Percentiles rank a stretch among this genome's conserved stretches.
These are phyloP conservation scores for Epichloe hybrida DNA, from an alignment of 2,329 filamentous ascomycete species.

Conservation along the genomic window DNA sequence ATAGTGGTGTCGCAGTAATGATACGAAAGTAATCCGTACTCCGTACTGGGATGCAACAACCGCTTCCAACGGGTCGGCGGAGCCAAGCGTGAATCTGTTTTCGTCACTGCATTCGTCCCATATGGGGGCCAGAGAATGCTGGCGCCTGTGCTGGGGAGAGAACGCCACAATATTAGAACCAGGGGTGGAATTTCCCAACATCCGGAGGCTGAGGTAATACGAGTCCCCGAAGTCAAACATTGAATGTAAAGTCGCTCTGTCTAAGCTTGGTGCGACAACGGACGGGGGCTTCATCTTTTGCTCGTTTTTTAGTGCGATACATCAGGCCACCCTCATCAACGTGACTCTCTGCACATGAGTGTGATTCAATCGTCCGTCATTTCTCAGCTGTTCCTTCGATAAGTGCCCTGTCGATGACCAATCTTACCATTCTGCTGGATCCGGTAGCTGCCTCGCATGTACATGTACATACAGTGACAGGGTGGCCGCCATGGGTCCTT, in stretches of 20 bases:
- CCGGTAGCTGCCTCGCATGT: slow-evolving; percentile 1
- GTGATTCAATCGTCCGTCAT: neutral
- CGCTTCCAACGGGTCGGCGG: slow-evolving; percentile 1
- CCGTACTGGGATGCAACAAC: neutral
- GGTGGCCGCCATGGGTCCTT: neutral
- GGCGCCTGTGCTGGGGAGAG: neutral
- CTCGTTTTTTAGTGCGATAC: neutral
- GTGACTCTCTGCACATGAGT: no score
- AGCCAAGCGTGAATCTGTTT: neutral
- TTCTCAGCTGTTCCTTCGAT: neutral
- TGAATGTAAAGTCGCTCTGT: neutral
- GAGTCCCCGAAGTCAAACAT: neutral
- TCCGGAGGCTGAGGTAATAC: slow-evolving; percentile 1
- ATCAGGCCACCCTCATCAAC: no score
- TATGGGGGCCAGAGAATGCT: neutral
- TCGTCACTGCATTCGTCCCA: neutral
- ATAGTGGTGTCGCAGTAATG: neutral
- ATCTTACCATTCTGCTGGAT: slow-evolving; percentile 6
- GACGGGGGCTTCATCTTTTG: neutral
- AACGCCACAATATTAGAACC: neutral
- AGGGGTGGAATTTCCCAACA: neutral
- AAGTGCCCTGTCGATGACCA: neutral
- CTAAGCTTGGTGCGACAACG: neutral
- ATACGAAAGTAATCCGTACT: no score
- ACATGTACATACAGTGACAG: neutral